Evolutionary conservation across 768 basidiomycete species (phyloP).

Genomic region (Hemileccinum rubropunctum): DNA sequence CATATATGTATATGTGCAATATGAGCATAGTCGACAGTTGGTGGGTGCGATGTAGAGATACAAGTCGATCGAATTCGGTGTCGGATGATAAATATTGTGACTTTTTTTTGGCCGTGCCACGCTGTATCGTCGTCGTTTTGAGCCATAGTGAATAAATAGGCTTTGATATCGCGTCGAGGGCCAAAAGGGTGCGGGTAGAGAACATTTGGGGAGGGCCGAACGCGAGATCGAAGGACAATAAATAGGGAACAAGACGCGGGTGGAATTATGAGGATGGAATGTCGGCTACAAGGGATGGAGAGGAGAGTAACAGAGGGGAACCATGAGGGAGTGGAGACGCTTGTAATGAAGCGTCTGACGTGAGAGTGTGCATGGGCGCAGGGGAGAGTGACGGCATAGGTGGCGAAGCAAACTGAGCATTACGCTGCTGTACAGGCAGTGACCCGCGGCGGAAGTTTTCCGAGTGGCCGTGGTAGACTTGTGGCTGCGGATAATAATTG

Average conservation of each 20-base stretch:
- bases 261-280: slow-evolving; percentile 18
- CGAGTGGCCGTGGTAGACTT: slow-evolving; percentile 28
- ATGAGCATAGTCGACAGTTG: slow-evolving; percentile 28
- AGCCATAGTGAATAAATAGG: slow-evolving; percentile 32
- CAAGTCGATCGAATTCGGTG: slow-evolving; percentile 20
- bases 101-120: slow-evolving; percentile 23
- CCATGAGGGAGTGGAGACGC: slow-evolving; percentile 25
- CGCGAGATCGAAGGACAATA: slow-evolving; percentile 27
- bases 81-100: slow-evolving; percentile 26
- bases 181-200: slow-evolving; percentile 11
- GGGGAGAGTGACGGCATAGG: slow-evolving; percentile 30
- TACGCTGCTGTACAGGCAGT: slow-evolving; percentile 27
- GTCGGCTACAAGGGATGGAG: slow-evolving; percentile 19
- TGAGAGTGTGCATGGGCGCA: slow-evolving; percentile 25
- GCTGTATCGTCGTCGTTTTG: slow-evolving; percentile 27
- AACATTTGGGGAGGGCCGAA: slow-evolving; percentile 7
- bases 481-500: slow-evolving; percentile 32
- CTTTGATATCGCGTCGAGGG: slow-evolving; percentile 20
- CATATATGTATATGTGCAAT: slow-evolving; percentile 28
- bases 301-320: slow-evolving; percentile 28
- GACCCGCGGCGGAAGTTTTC: slow-evolving; percentile 31
- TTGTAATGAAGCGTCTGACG: slow-evolving; percentile 21
- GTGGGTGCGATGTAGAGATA: slow-evolving; percentile 28
- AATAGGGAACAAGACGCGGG: slow-evolving; percentile 26
- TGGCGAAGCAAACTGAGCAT: slow-evolving; percentile 28